Percentiles rank a stretch among this genome's conserved stretches.
Evolutionary conservation across 2,329 filamentous ascomycete species (phyloP).

Genomic region (Cladosporium oxysporum): DNA sequence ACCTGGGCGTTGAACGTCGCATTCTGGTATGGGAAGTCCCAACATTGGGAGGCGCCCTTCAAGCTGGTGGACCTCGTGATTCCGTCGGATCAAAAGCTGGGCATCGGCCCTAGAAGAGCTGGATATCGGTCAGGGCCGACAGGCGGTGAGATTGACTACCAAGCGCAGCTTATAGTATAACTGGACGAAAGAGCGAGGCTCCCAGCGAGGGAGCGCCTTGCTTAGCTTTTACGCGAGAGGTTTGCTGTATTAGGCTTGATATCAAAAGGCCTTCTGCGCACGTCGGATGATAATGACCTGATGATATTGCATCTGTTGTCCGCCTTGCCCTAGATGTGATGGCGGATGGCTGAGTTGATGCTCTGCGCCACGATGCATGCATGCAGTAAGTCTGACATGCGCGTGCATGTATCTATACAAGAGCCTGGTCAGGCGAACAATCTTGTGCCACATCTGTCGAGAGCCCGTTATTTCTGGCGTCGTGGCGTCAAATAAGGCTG

Average conservation of each 20-base stretch:
- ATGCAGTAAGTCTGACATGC: slow-evolving; percentile 8
- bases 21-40: neutral
- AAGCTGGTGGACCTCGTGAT: neutral
- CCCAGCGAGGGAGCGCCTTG: slow-evolving; percentile 1
- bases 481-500: slow-evolving; percentile 2
- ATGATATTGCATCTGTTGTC: neutral
- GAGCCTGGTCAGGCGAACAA: neutral
- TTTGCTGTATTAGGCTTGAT: neutral
- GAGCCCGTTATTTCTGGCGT: neutral
- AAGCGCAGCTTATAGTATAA: neutral
- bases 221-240: neutral
- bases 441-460: neutral
- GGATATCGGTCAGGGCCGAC: neutral
- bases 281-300: neutral
- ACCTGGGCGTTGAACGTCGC: neutral
- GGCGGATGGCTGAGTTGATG: neutral
- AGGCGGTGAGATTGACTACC: neutral
- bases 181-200: neutral
- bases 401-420: neutral
- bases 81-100: neutral
- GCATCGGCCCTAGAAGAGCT: neutral
- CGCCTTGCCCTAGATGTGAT: neutral
- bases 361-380: neutral
- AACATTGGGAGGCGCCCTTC: neutral
- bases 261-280: neutral